phyloP scores from a whole-genome alignment of 2,329 filamentous ascomycete species.

The Exutisphaerella laricina region DNA sequence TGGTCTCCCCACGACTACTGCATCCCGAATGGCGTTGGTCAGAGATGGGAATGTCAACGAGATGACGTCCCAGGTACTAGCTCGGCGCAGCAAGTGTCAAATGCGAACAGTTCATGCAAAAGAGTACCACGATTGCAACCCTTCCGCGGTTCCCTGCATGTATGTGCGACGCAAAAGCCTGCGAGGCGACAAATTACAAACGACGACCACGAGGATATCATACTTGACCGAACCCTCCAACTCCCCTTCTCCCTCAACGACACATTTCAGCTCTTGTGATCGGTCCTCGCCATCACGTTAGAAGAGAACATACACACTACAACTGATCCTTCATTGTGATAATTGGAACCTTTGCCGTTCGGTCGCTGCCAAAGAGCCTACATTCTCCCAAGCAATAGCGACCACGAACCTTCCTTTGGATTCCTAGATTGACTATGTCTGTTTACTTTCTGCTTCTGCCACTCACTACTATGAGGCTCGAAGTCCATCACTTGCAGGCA shows the following conservation, averaged over 20 bases:
- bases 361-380: slow-evolving; percentile 3
- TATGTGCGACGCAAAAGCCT: background rate
- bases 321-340: too few relatives aligned
- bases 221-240: background rate
- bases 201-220: background rate
- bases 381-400: slow-evolving; percentile 3
- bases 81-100: slow-evolving; percentile 24
- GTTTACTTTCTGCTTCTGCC: slow-evolving; percentile 6
- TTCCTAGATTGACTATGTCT: slow-evolving; percentile 4
- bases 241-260: background rate
- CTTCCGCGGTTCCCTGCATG: background rate
- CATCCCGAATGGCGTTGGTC: slow-evolving; percentile 24
- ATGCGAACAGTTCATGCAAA: slow-evolving; percentile 26
- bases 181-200: background rate
- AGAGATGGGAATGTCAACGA: slow-evolving; percentile 12
- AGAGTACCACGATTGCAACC: background rate
- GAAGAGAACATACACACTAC: background rate
- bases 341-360: slow-evolving; percentile 5
- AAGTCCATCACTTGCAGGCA: slow-evolving; percentile 4
- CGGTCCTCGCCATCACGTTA: background rate
- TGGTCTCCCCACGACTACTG: slow-evolving; percentile 15
- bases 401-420: slow-evolving; percentile 4
- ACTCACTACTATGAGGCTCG: background rate
- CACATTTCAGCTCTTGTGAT: background rate
- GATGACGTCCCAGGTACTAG: slow-evolving; percentile 11